These are phyloP conservation scores for Candida tallmaniae DNA, from an alignment of 805 yeast species.

Conservation along the genomic window DNA sequence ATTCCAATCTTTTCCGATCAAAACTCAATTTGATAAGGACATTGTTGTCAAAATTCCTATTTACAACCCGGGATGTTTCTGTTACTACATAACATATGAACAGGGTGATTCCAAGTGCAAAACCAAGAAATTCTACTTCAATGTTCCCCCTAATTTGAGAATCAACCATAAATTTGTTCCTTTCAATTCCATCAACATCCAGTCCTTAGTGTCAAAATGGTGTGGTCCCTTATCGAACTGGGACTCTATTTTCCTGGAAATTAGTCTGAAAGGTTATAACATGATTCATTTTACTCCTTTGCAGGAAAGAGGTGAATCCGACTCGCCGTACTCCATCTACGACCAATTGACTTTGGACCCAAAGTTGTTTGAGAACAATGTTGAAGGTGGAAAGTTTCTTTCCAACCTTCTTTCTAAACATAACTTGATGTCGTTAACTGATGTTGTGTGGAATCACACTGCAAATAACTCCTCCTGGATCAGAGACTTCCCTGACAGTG, in stretches of 20 bases:
- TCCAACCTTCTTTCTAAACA: slow-evolving; percentile 46
- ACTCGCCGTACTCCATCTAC: slow-evolving; percentile 88
- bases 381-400: slow-evolving; percentile 53
- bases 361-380: slow-evolving; percentile 47
- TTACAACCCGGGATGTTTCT: slow-evolving; percentile 71
- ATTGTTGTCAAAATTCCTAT: slow-evolving; percentile 57
- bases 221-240: slow-evolving; percentile 67
- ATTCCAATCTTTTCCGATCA: slow-evolving; percentile 49
- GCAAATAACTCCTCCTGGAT: slow-evolving; percentile 90
- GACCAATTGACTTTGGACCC: slow-evolving; percentile 83
- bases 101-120: slow-evolving; percentile 22
- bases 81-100: slow-evolving; percentile 64
- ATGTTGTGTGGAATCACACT: slow-evolving; percentile 92
- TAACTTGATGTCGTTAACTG: slow-evolving; percentile 75
- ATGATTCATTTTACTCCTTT: slow-evolving; percentile 96
- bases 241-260: slow-evolving; percentile 58
- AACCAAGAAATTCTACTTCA: slow-evolving; percentile 65
- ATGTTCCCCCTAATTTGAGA: slow-evolving; percentile 71
- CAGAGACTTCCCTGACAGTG: slow-evolving; percentile 81
- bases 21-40: slow-evolving; percentile 61
- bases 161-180: slow-evolving; percentile 56
- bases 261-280: slow-evolving; percentile 78
- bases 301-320: slow-evolving; percentile 82
- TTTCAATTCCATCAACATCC: slow-evolving; percentile 74
- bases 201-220: slow-evolving; percentile 89